Evolutionary conservation across 2,329 filamentous ascomycete genomes (phyloP), one percentile per base, ranked within the genome.

Genomic region (Aureobasidium uvarum): DNA sequence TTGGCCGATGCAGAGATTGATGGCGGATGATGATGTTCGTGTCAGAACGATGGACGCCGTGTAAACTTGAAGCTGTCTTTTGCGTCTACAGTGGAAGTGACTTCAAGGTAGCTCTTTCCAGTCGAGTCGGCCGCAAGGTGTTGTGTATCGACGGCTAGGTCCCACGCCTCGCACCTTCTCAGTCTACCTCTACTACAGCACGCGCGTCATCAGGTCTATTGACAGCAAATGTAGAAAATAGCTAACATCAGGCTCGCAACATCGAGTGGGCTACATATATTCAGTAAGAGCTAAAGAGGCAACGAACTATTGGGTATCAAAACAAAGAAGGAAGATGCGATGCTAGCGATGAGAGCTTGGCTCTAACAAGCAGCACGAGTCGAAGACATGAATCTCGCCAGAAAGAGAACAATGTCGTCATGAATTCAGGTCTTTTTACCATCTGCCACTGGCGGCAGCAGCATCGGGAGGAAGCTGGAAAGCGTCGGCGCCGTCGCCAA

Each of bases 401-500:
- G 8, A 41, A 28, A 28, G 39, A 43, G 23, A 38, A 36, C 25
- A 45, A 33, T 16, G 33, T 11, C 39, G 20, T 33, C 38, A 28
- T 25, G 16, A 58, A 5, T 14, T 45, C 25, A 33, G 3, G 4
- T 20, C 5, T 10, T 25, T 25, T 63, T 28, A 54, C 60, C 60
- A 63, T 54, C 60, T 63, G 14, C 60, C 60, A 36, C 41, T 43
- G 45, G 54, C 31, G 11, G 63, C 52, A 43, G 52, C 52, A 10
- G 50, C 51, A 46, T 64, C 62, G 16, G 41, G 39, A 20, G 66
- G 64, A 8, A 68, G 46, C 62, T 68, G 67, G 33, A 66, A 68
- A 20, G 65, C 65, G 18, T 66, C 67, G 6, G 55, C 65, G 10
- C 67, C 67, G n/a, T 68, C 64, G 28, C 67, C 67, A 36, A 66